Evolutionary conservation across 345 rosid genomes (phyloP), one percentile per base, ranked within the genome.

Genomic region (Pseudoturritis turrita): DNA sequence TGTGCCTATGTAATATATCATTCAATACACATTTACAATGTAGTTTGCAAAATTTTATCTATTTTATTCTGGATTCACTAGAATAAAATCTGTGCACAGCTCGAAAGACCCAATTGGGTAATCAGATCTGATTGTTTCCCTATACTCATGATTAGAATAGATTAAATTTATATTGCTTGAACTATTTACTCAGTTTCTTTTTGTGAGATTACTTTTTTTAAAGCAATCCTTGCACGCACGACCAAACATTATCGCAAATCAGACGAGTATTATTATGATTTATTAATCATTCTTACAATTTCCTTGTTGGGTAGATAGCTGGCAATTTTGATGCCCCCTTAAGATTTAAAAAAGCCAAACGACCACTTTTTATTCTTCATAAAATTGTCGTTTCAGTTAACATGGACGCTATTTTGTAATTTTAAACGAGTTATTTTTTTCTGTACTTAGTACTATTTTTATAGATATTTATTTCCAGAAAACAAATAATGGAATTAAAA

Each of bases 171-270:
- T 68, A 17, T 73, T 58, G 68, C 54, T 66, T 41, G 39, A 67
- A 66, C 62, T 67, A 46, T 68, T 67, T 67, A 52, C 63, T 54
- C 26, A 36, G 45, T 47, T 33, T 68, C 10, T 55, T 64, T n/a
- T 44, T 14, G 25, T 39, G 61, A 17, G 41, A 40, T 36, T 14
- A 47, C 28, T 10, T 63, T 33, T 10, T 13, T 39, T 0, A 28
- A 36, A 47, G 53, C 66, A 70, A 47, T 77, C 72, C 66, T 76
- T 77, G 80, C 80, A 58, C 80, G 80, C 80, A 77, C 80, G 80
- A 70, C 72, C 72, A 64, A 56, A 13, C 72, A 70, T 56, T 65
- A 56, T 71, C 23, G 56, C 67, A 70, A 26, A 69, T 69, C 64
- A 45, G 61, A 57, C 59, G 35, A 56, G 41, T 46, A 70, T 49